Conservation (phyloP, 108 stramenopile genomes). For the Fragilaria crotonensis region DNA sequence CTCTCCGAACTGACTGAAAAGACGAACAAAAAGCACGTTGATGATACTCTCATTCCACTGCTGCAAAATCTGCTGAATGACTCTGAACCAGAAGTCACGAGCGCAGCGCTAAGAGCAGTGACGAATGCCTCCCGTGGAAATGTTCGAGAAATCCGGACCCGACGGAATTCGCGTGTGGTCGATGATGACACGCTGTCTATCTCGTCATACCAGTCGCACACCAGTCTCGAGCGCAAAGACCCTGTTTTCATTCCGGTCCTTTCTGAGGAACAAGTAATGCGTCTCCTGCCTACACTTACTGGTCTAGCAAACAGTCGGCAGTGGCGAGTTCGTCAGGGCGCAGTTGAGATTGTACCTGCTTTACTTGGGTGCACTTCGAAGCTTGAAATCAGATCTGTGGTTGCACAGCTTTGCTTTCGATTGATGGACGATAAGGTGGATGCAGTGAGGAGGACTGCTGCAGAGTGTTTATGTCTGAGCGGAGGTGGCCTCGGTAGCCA, state of each 20-base stretch:
- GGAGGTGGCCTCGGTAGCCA: slow-evolving; percentile 78
- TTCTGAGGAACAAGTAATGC: slow-evolving; percentile 73
- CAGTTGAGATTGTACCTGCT: slow-evolving; percentile 89
- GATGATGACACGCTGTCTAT: slow-evolving; percentile 68
- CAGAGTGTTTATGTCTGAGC: slow-evolving; percentile 78
- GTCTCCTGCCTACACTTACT: slow-evolving; percentile 77
- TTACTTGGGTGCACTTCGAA: slow-evolving; percentile 75
- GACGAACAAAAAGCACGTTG: slow-evolving; percentile 74
- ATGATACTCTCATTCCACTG: slow-evolving; percentile 76
- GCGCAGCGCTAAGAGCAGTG: slow-evolving; percentile 82
- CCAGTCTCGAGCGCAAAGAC: slow-evolving; percentile 44
- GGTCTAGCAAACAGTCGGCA: slow-evolving; percentile 76
- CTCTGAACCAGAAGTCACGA: slow-evolving; percentile 77
- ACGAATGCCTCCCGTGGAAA: slow-evolving; percentile 80
- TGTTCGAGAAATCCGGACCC: slow-evolving; percentile 29
- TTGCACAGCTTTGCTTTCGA: slow-evolving; percentile 64
- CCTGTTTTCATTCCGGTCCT: slow-evolving; percentile 84
- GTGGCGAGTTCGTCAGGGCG: slow-evolving; percentile 85
- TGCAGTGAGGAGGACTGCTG: slow-evolving; percentile 76
- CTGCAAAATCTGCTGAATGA: slow-evolving; percentile 82
- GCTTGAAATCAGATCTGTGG: slow-evolving; percentile 73
- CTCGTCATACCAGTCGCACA: slow-evolving; percentile 56
- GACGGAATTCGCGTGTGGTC: slow-evolving; percentile 19
- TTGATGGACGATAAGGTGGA: slow-evolving; percentile 79
- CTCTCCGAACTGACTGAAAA: no score